These are phyloP conservation scores for Persicaria tinctoria DNA, from an alignment of 148 eudicot genomes.

Conservation along the genomic window DNA sequence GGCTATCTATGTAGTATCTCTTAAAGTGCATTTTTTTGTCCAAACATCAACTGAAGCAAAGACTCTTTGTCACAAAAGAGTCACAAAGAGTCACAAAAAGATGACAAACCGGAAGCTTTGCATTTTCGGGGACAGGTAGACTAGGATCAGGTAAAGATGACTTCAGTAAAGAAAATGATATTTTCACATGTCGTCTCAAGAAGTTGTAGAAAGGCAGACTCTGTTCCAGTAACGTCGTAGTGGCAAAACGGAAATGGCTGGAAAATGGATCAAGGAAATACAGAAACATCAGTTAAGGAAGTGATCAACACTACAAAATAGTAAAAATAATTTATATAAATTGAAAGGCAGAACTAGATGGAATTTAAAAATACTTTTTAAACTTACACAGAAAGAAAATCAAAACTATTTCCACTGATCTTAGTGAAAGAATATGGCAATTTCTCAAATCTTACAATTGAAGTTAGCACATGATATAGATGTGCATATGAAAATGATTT, in stretches of 20 bases:
- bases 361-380: not conserved
- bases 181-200: constrained; percentile 46
- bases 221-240: constrained; percentile 69
- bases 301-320: not conserved
- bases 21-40: too few species aligned
- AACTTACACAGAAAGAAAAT: not conserved
- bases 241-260: constrained; percentile 65
- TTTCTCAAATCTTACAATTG: not conserved
- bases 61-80: too few species aligned
- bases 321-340: not conserved
- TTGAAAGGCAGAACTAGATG: not conserved
- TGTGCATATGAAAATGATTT: not conserved
- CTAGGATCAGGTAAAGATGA: constrained; percentile 41
- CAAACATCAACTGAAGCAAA: too few species aligned
- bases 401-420: not conserved
- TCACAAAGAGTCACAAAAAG: too few species aligned
- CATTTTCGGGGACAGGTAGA: constrained; percentile 87
- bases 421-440: not conserved
- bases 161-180: constrained; percentile 27
- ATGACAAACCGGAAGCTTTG: constrained; percentile 35
- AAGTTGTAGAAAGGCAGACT: constrained; percentile 83
- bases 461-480: not conserved
- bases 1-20: too few species aligned
- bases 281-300: not conserved
- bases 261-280: constrained; percentile 1